Base-by-base conservation (phyloP, 371 early-diverging fungal species). In the Mucor sp. region DNA sequence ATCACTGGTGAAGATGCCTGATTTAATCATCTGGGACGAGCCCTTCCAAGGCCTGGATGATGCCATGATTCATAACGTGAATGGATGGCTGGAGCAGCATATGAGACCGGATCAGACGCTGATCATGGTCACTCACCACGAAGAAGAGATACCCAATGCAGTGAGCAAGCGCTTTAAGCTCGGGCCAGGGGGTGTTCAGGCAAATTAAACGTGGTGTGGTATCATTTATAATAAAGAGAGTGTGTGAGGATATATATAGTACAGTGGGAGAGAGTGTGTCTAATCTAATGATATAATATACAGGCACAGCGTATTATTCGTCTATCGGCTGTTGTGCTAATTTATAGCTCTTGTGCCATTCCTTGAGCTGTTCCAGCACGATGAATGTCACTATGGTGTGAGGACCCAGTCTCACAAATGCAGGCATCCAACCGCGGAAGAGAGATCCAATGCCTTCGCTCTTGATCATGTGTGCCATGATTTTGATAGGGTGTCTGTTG, bases 401-500 rank as follows among this genome's bases (percentile, higher is more conserved):
- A 23, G 95, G 95, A 4, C 93, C 94, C 17, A 94, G 83, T 62
- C 94, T 84, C 55, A 90, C 75, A 74, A 90, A 93, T 14, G 93
- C 88, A 21, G 94, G 93, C 27, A 89, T 83, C 95, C 95, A 95
- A 35, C 97, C 97, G 78, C 93, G 94, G 72, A 94, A 93, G 59
- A 97, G 74, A 6, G 94, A 93, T 23, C 64, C n/a, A 0, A 87
- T 66, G 1, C 97, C 97, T 81, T 97, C 97, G 3, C 78, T 76
- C 33, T 74, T 69, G 6, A 84, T 74, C 73, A 92, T 93, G 47
- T 85, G 79, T 4, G 78, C 70, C 74, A 89, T 78, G 19, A 90
- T 88, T 37, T 80, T 84, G 2, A 79, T 21, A 11, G 78, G 68
- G n/a, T 69, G 68, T 56, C 62, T 39, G 28, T 27, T 58, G 15